Base-by-base conservation (phyloP, 352 stramenopile genomes). In the Phytophthora foliorum region DNA sequence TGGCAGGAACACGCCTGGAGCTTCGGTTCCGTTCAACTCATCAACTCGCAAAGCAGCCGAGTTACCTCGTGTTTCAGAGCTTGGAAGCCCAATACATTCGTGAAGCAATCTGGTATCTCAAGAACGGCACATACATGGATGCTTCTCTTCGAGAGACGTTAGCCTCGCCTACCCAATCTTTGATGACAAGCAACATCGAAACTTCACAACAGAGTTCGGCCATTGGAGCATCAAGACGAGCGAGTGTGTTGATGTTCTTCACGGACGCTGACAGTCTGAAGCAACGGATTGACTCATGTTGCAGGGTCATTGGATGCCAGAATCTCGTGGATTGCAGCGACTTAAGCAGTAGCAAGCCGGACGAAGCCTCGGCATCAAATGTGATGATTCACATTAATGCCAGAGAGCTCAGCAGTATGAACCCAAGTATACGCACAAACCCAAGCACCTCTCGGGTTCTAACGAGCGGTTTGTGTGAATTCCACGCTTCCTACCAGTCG, bases 61-160 rank as follows among this genome's bases (percentile, higher is more conserved):
- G 62, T 17, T 86, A 79, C 44, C 75, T 93, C 24, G 74, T 78
- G 2, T 80, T 91, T 32, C 78, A 91, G 39, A 89, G 77, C 21
- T 34, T 78, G 6, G 82, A 93, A 14, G 72, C 82, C 0, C 76
- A 86, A 32, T 72, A 84, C 34, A 90, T 93, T 49, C 81, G 85
- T 51, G 85, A 93, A 16, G 78, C 83, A 5, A 82, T 93, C 25
- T 90, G 76, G 72, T 91, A 81, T 45, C 72, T 90, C 42, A 84
- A 84, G 46, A 57, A 84, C 31, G 82, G 74, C 7, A 67, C 62
- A 6, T 84, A 77, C 24, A 69, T 86, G 32, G 78, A 92, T 19
- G 67, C 61, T 17, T 82, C 48, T 17, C 48, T 74, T 52, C 69
- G 75, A 60, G 51, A 77, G n/a, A 51, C 69, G 22, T n/a, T 77